Evolutionary conservation across 1,284 basidiomycete species (phyloP).

Genomic region (Pulchroboletus neoregius): DNA sequence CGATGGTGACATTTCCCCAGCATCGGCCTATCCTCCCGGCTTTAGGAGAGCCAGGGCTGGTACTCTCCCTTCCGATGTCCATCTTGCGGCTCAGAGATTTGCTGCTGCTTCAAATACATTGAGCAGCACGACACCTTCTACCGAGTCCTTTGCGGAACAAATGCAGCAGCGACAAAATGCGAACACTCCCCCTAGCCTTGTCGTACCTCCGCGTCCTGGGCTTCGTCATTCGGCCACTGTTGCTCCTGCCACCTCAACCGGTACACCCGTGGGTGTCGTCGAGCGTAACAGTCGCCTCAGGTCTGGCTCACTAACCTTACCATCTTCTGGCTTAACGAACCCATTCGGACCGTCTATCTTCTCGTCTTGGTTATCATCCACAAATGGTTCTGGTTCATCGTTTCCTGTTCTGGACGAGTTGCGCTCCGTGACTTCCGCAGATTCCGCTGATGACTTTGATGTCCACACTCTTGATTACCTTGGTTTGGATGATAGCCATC

Average conservation of each 20-base stretch:
- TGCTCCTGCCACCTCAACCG: slow-evolving; percentile 53
- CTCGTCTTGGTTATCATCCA: slow-evolving; percentile 77
- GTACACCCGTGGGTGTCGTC: slow-evolving; percentile 52
- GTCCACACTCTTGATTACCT: slow-evolving; percentile 94
- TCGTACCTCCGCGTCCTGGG: slow-evolving; percentile 56
- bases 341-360: slow-evolving; percentile 86
- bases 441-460: slow-evolving; percentile 85
- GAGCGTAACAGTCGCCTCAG: slow-evolving; percentile 78
- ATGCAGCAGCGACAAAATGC: slow-evolving; percentile 44
- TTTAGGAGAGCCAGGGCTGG: slow-evolving; percentile 86
- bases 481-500: slow-evolving; percentile 76
- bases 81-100: slow-evolving; percentile 79
- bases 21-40: slow-evolving; percentile 71
- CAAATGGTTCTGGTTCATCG: slow-evolving; percentile 50
- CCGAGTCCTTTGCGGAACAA: slow-evolving; percentile 64
- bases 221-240: slow-evolving; percentile 68
- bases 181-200: slow-evolving; percentile 40
- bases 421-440: slow-evolving; percentile 72
- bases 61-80: slow-evolving; percentile 83
- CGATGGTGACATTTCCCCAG: slow-evolving; percentile 57
- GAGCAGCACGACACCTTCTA: slow-evolving; percentile 50
- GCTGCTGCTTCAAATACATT: slow-evolving; percentile 63
- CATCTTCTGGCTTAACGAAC: slow-evolving; percentile 73
- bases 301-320: slow-evolving; percentile 84
- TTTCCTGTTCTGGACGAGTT: slow-evolving; percentile 72